These are phyloP conservation scores for Rhodotorula taiwanensis DNA, from an alignment of 768 basidiomycete genomes.

Conservation along the genomic window DNA sequence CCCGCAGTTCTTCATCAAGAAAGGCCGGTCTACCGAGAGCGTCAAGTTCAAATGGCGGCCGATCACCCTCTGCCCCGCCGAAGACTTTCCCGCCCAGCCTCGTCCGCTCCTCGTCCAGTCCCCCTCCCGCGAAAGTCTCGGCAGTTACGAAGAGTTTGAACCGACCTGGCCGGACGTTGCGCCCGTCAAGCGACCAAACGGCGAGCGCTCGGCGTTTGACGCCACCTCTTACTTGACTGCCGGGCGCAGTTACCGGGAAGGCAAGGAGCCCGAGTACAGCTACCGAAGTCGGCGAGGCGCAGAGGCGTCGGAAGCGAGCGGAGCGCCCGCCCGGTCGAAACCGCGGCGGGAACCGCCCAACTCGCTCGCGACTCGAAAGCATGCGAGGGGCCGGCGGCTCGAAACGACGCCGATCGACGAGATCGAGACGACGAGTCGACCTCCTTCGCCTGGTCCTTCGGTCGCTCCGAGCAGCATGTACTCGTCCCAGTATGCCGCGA, in stretches of 20 bases:
- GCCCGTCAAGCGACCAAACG: neutral
- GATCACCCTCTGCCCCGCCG: constrained; percentile 2
- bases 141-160: too few relatives aligned
- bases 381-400: neutral
- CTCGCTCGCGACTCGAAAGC: neutral
- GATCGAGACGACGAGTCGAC: neutral
- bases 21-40: neutral
- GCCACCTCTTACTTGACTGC: too few relatives aligned
- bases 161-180: neutral
- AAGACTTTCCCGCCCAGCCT: neutral
- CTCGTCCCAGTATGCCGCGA: too few relatives aligned
- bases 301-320: constrained; percentile 9
- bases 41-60: neutral
- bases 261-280: neutral
- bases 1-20: constrained; percentile 1
- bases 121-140: neutral
- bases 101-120: neutral
- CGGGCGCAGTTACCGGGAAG: neutral
- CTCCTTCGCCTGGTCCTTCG: neutral
- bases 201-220: neutral
- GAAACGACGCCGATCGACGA: constrained; percentile 16
- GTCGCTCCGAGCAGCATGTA: neutral
- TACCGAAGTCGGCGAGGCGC: constrained; percentile 11
- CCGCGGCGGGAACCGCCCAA: constrained; percentile 8
- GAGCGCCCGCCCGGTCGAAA: constrained; percentile 11